Percentiles rank a stretch among this genome's conserved stretches.
phyloP scores from a whole-genome alignment of 116 monocot genomes.

The Papilionanthe hybrid region DNA sequence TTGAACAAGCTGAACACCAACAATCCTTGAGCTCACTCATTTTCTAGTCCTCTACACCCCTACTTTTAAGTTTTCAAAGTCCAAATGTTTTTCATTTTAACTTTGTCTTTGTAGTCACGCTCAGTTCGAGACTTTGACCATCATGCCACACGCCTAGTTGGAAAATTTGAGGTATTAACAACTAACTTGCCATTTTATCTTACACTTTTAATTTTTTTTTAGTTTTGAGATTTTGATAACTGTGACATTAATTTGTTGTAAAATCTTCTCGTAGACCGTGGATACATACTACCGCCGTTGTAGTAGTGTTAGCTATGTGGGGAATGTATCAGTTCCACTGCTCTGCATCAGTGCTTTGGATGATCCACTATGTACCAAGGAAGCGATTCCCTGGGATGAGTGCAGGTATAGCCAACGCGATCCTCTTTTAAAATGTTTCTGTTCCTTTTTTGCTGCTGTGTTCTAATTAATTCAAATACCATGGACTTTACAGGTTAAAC shows the following conservation, averaged over 20 bases:
- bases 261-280: constrained; percentile 56
- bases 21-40: too few species aligned
- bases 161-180: constrained; percentile 70
- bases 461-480: not conserved
- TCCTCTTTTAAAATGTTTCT: not conserved
- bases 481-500: constrained; percentile 45
- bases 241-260: not conserved
- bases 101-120: constrained; percentile 44
- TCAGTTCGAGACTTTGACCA: constrained; percentile 85
- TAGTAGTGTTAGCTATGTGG: constrained; percentile 68
- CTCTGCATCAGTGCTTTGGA: constrained; percentile 89
- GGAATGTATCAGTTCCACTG: constrained; percentile 63
- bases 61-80: not conserved
- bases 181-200: not conserved
- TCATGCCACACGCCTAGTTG: constrained; percentile 78
- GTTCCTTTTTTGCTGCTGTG: not conserved
- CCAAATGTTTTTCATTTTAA: constrained; percentile 1
- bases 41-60: too few species aligned
- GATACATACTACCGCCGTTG: constrained; percentile 85
- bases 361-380: constrained; percentile 92
- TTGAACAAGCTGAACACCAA: too few species aligned
- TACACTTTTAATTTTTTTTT: not conserved
- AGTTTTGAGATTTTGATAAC: not conserved
- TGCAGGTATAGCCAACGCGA: constrained; percentile 50
- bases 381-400: constrained; percentile 99